Percentiles rank a stretch among this genome's conserved stretches.
phyloP scores from a whole-genome alignment of 2,329 filamentous ascomycete genomes.

The Laburnicola sp. region DNA sequence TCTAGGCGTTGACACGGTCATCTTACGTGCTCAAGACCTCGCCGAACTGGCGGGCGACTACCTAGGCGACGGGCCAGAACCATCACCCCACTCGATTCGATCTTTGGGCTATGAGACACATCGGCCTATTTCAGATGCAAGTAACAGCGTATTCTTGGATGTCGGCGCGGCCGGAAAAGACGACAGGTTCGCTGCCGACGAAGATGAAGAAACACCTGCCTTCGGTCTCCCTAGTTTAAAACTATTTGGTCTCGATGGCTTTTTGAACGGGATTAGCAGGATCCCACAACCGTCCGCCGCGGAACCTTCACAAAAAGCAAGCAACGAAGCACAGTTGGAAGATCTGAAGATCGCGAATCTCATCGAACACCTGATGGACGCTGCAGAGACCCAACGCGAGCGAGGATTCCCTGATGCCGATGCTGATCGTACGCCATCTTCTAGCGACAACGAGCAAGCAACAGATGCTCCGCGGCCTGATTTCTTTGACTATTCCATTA shows the following conservation, averaged over 20 bases:
- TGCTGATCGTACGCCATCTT: not conserved
- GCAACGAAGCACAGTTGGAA: conserved; percentile 38
- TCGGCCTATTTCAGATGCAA: conserved; percentile 39
- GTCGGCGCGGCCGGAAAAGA: conserved; percentile 27
- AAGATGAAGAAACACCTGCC: conserved; percentile 40
- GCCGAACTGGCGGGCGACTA: conserved; percentile 71
- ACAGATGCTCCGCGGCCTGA: conserved; percentile 16
- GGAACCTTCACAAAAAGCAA: conserved; percentile 26
- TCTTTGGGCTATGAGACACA: conserved; percentile 61
- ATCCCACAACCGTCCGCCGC: conserved; percentile 11
- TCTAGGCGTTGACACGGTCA: conserved; percentile 67
- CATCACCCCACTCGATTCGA: conserved; percentile 51
- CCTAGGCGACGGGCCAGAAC: conserved; percentile 63
- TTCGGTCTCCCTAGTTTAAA: conserved; percentile 5
- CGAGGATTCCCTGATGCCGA: conserved; percentile 16
- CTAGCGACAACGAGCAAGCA: not conserved
- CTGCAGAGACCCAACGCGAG: conserved; percentile 35
- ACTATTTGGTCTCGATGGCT: no score
- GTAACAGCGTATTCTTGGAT: conserved; percentile 21
- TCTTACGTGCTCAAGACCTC: conserved; percentile 69
- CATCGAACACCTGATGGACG: conserved; percentile 39
- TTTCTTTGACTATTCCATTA: conserved; percentile 39
- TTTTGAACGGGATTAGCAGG: conserved; percentile 1
- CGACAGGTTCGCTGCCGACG: conserved; percentile 32
- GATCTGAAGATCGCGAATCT: conserved; percentile 42